A percentile compares a stretch with the other conserved stretches of the same genome.
Conservation (phyloP, 495 filamentous ascomycete genomes). For the Penicillium dipodomyicola region DNA sequence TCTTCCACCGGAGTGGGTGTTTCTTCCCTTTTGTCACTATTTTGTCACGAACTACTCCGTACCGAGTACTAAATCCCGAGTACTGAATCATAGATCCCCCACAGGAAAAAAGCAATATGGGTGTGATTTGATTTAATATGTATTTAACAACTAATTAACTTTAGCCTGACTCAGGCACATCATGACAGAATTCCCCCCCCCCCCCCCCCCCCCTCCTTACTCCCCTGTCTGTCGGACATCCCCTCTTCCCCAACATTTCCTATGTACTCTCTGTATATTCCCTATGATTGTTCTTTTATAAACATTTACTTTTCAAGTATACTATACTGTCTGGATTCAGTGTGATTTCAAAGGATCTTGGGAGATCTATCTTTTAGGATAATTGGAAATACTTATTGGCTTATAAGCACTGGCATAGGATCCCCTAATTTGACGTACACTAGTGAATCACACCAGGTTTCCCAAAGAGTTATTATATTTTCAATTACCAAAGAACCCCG, state of each 20-base stretch:
- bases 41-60: background rate
- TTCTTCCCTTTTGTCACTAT: background rate
- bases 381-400: background rate
- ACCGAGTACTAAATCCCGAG: too few species aligned
- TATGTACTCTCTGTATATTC: background rate
- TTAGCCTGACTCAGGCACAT: constrained; percentile 31
- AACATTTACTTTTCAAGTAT: background rate
- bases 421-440: constrained; percentile 5
- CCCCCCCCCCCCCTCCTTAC: constrained; percentile 7
- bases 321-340: too few species aligned
- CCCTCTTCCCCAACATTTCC: background rate
- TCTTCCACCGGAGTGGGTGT: constrained; percentile 4
- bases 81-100: background rate
- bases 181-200: constrained; percentile 23
- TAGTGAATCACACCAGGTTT: too few species aligned
- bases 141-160: constrained; percentile 23
- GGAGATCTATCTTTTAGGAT: background rate
- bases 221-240: constrained; percentile 18
- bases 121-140: constrained; percentile 12
- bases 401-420: background rate
- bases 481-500: too few species aligned
- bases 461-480: too few species aligned
- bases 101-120: constrained; percentile 21
- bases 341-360: too few species aligned
- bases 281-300: background rate